Base-by-base conservation (phyloP, 306 rosid species). In the Luffa aegyptiaca region DNA sequence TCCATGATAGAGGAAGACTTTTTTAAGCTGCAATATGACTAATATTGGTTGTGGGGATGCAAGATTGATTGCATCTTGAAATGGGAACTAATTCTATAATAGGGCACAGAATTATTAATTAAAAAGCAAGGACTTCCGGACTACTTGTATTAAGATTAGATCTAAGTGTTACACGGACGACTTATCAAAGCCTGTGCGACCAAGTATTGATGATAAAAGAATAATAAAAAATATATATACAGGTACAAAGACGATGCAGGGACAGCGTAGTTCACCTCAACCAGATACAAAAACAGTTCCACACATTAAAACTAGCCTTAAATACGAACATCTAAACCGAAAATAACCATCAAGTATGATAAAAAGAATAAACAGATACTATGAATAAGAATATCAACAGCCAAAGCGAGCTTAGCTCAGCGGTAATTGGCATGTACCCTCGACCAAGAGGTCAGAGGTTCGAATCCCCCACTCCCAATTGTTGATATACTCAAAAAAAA, bases 361-460 rank as follows among this genome's bases (percentile, higher is more conserved):
- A 74, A 49, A 33, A 52, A 33, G 33, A 35, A 74, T 10, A 74
- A 74, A 74, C 12, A 49, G 31, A 13, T n/a, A 11, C 75, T 36
- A 73, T 52, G 33, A 52, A 46, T 31, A 80, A 48, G 48, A 84
- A 56, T 79, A 70, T 81, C 89, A 87, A 95, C 98, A n/a, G n/a
- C n/a, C n/a, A n/a, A n/a, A n/a, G n/a, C n/a, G n/a, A n/a, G n/a
- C n/a, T n/a, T n/a, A n/a, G n/a, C n/a, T n/a, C n/a, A n/a, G n/a
- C n/a, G n/a, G n/a, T n/a, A n/a, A n/a, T n/a, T n/a, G n/a, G n/a
- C n/a, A n/a, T n/a, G n/a, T n/a, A n/a, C n/a, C n/a, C n/a, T n/a
- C n/a, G n/a, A n/a, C n/a, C n/a, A n/a, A n/a, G n/a, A n/a, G n/a
- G n/a, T n/a, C n/a, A n/a, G n/a, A n/a, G n/a, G n/a, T n/a, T n/a